Evolutionary conservation across 176 grass and related monocot genomes (phyloP).

Genomic region (Saccharum officinarum): DNA sequence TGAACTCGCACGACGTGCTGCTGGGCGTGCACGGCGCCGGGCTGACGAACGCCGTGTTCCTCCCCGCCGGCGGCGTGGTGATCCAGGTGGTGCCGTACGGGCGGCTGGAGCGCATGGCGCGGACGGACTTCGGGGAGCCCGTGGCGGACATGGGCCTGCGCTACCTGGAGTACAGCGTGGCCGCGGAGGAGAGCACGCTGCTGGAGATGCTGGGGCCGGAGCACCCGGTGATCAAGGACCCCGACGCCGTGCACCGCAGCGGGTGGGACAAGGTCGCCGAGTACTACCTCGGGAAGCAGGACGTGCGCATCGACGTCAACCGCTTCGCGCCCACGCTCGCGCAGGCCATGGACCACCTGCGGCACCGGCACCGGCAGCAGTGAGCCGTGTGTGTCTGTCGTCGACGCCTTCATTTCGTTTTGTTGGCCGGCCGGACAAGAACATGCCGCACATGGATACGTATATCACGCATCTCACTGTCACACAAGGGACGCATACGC

Average conservation of each 20-base stretch:
- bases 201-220: conserved; percentile 64
- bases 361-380: neutral
- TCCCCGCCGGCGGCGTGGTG: conserved; percentile 55
- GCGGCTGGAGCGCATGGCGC: conserved; percentile 65
- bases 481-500: too few species aligned
- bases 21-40: conserved; percentile 84
- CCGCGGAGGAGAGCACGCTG: conserved; percentile 71
- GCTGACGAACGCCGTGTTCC: conserved; percentile 70
- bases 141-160: conserved; percentile 52
- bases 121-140: conserved; percentile 56
- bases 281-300: conserved; percentile 79
- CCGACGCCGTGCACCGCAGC: conserved; percentile 53
- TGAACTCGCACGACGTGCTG: conserved; percentile 81
- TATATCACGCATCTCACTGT: neutral
- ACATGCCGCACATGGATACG: neutral
- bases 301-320: conserved; percentile 51
- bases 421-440: neutral
- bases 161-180: conserved; percentile 75
- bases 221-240: conserved; percentile 66
- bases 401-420: neutral
- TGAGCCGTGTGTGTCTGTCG: neutral
- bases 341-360: conserved; percentile 54
- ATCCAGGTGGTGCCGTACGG: conserved; percentile 89
- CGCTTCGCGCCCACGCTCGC: conserved; percentile 56
- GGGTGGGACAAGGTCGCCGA: conserved; percentile 80